Evolutionary conservation across 2,329 filamentous ascomycete species (phyloP), one percentile per base, ranked within the genome.

Genomic region (Daldinia sp.): DNA sequence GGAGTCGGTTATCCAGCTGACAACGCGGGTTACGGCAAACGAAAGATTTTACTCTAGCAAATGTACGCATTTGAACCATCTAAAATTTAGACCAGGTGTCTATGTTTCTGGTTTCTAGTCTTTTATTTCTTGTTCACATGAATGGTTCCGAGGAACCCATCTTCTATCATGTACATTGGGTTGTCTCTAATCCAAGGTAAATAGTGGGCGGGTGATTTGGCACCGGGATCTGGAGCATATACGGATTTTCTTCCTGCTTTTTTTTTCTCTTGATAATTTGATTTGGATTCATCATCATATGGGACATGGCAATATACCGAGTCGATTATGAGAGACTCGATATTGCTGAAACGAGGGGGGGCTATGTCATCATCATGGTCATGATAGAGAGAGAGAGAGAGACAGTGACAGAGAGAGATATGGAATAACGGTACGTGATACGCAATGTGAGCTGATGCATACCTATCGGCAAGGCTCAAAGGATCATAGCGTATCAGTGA

Each of bases 171-270:
- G 59, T 57, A 57, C 39, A 42, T 60, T 51, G 33, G 41, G 48
- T 48, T 64, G 46, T 65, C 44, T 2, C 50, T 39, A 39, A 61
- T 58, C 37, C 53, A 54, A 60, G 59, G 51, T 39, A 69, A 62
- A 60, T 48, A 41, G 41, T 50, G 53, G 48, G 18, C 28, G 37
- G 51, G 58, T 26, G 59, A 56, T 55, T 23, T 60, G 61, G 62
- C 55, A 53, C 20, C 41, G 23, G 62, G 39, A 63, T 57, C 13
- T 15, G 65, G 68, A 66, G 56, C 68, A 64, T 65, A 68, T 33
- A 54, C 18, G 63, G 65, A 28, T 23, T 46, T 41, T 54, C 54
- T 51, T 44, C 63, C 41, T 50, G 35, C 10, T 35, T 35, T 9
- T 35, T 35, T 9, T 9, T 35, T 35, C 6, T 35, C 10, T 35